These are phyloP conservation scores for Aspergillus mulundensis DNA, from an alignment of 495 filamentous ascomycete genomes.

Conservation along the genomic window DNA sequence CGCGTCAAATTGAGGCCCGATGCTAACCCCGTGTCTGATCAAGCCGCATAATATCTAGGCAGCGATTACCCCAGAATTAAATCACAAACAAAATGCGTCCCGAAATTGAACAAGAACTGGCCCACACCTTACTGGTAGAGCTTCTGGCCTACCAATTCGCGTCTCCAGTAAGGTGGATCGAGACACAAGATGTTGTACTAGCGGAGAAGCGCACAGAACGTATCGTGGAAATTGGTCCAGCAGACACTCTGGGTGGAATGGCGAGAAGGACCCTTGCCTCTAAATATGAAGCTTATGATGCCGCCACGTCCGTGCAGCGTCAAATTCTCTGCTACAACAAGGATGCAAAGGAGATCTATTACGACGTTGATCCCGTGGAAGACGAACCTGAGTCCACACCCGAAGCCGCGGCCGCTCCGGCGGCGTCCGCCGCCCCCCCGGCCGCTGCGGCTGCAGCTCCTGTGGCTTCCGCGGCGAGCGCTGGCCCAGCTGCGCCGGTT, in stretches of 20 bases:
- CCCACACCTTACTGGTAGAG: constrained; percentile 96
- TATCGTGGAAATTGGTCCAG: constrained; percentile 95
- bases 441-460: constrained; percentile 49
- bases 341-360: constrained; percentile 99
- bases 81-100: constrained; percentile 69
- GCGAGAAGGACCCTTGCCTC: constrained; percentile 91
- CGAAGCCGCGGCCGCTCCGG: constrained; percentile 36
- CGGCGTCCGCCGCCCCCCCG: constrained; percentile 27
- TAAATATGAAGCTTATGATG: constrained; percentile 99
- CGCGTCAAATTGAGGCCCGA: neutral
- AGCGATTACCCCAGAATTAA: neutral
- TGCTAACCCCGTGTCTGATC: neutral
- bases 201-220: constrained; percentile 93
- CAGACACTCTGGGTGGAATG: constrained; percentile 98
- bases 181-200: constrained; percentile 98
- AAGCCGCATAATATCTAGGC: no score
- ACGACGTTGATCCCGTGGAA: constrained; percentile 92
- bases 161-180: constrained; percentile 97
- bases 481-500: constrained; percentile 85
- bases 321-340: constrained; percentile 99
- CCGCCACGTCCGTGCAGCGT: constrained; percentile 88
- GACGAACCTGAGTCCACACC: constrained; percentile 70
- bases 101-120: constrained; percentile 97
- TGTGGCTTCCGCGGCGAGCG: constrained; percentile 59
- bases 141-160: constrained; percentile 99